A percentile compares a stretch with the other conserved stretches of the same genome.
Evolutionary conservation across 768 basidiomycete genomes (phyloP).

Genomic region (Omphalotus guepiniiformis): DNA sequence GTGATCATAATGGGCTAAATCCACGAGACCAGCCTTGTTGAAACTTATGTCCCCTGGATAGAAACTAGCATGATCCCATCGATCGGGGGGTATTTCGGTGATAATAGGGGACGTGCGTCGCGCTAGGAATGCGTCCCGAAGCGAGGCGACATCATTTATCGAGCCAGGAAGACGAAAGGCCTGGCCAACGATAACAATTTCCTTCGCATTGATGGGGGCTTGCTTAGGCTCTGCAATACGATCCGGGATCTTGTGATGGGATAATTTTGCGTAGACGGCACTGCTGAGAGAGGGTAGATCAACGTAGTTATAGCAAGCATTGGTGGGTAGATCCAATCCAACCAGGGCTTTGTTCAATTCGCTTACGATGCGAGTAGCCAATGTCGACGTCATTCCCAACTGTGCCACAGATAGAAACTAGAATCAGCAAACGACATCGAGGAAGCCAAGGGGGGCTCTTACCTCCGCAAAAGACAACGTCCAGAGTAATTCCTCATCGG

Average conservation of each 20-base stretch:
- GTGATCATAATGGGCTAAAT: conserved; percentile 28
- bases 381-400: conserved; percentile 9
- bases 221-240: too few species aligned
- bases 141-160: conserved; percentile 22
- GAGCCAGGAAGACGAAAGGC: conserved; percentile 31
- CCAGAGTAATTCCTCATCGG: too few species aligned
- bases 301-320: background rate
- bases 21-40: conserved; percentile 29
- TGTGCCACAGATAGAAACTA: background rate
- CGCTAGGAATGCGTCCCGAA: conserved; percentile 31
- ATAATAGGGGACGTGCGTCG: conserved; percentile 27
- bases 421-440: too few species aligned
- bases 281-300: background rate
- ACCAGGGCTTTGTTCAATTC: conserved; percentile 7
- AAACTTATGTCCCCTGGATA: conserved; percentile 26
- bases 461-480: too few species aligned
- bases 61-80: conserved; percentile 35
- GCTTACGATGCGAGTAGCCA: conserved; percentile 5
- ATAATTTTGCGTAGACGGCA: too few species aligned
- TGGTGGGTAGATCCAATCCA: background rate
- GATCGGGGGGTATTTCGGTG: conserved; percentile 24
- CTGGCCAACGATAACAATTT: conserved; percentile 35
- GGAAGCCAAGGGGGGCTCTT: too few species aligned
- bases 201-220: too few species aligned
- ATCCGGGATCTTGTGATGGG: too few species aligned